Evolutionary conservation across 2,329 filamentous ascomycete genomes (phyloP).

Genomic region (Neospermospora avenae): DNA sequence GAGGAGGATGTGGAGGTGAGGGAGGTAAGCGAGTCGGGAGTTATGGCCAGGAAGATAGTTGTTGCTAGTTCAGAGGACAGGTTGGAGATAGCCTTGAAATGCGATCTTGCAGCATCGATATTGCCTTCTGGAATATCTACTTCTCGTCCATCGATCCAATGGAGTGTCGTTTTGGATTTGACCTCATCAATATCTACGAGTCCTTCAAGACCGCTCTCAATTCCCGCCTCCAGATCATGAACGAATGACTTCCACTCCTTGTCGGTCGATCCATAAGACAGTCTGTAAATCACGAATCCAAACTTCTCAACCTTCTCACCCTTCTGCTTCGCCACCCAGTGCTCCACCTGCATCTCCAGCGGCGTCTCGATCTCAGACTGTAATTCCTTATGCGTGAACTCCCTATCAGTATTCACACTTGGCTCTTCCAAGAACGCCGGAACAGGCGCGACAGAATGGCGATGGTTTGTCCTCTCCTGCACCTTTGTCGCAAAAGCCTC

Average conservation of each 20-base stretch:
- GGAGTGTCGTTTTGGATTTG: constrained; percentile 19
- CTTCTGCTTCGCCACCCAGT: constrained; percentile 18
- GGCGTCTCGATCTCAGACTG: constrained; percentile 20
- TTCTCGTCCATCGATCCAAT: constrained; percentile 26
- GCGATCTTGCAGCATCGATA: constrained; percentile 20
- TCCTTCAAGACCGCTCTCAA: constrained; percentile 22
- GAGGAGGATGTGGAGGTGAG: constrained; percentile 1
- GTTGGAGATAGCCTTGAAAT: constrained; percentile 19
- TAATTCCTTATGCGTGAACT: constrained; percentile 18
- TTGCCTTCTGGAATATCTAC: constrained; percentile 22
- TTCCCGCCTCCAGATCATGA: constrained; percentile 8
- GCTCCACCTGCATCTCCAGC: constrained; percentile 6
- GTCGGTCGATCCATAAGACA: constrained; percentile 19
- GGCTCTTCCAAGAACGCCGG: constrained; percentile 23
- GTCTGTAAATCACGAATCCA: constrained; percentile 25
- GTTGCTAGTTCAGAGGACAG: constrained; percentile 12
- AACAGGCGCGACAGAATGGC: not conserved
- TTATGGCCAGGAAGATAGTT: constrained; percentile 21
- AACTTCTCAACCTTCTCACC: constrained; percentile 15
- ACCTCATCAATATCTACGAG: constrained; percentile 12
- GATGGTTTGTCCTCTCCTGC: constrained; percentile 10
- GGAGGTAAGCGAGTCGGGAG: constrained; percentile 12
- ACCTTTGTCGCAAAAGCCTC: not conserved
- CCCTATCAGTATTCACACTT: constrained; percentile 17
- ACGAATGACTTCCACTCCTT: constrained; percentile 17